Percentiles rank a stretch among this genome's conserved stretches.
These are phyloP conservation scores for Rosa chinensis DNA, from an alignment of 306 rosid genomes.

Conservation along the genomic window DNA sequence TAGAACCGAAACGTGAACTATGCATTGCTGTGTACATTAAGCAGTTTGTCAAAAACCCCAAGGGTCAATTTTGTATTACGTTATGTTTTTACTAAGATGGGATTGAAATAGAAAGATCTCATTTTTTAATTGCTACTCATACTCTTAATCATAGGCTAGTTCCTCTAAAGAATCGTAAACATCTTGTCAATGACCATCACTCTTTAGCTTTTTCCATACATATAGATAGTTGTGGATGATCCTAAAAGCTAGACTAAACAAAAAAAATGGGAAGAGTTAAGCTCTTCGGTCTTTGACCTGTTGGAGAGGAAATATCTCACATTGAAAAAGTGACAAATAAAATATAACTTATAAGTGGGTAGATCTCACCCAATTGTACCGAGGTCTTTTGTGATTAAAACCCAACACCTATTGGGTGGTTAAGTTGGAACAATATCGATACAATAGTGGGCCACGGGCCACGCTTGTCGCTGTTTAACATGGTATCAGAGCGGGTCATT, in stretches of 20 bases:
- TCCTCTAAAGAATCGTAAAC: conserved; percentile 19
- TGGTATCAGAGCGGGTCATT: no score
- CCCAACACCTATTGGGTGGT: no score
- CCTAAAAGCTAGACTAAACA: neutral
- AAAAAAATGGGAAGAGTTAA: neutral
- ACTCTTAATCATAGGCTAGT: neutral
- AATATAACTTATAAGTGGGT: no score
- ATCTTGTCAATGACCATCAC: conserved; percentile 2
- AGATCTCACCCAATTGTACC: no score
- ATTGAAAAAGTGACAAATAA: no score
- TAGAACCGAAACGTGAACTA: neutral
- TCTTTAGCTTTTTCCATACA: neutral
- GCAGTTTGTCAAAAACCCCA: conserved; percentile 10
- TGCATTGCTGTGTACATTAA: neutral
- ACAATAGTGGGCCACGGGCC: no score
- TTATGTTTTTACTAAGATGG: neutral
- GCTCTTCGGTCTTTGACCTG: neutral
- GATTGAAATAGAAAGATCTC: conserved; percentile 6
- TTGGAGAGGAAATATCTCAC: no score
- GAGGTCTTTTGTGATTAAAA: no score
- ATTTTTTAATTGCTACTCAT: neutral
- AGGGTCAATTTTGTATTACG: neutral
- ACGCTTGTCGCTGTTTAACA: no score
- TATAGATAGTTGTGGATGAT: neutral
- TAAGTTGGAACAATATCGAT: no score